phyloP scores from a whole-genome alignment of 805 yeast genomes.

The Priceomyces melissophilus region DNA sequence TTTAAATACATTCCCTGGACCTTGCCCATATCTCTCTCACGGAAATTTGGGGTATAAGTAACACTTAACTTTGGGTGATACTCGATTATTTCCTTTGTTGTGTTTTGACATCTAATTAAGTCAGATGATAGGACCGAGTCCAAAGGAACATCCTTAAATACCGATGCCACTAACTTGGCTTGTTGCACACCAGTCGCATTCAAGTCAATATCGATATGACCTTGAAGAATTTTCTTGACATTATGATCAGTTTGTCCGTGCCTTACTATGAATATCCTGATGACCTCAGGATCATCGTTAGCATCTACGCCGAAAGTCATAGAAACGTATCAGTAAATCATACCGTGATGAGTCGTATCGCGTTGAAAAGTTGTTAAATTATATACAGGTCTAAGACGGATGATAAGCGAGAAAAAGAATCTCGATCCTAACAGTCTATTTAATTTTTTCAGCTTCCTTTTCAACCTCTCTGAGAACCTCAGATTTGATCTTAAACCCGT shows the following conservation, averaged over 20 bases:
- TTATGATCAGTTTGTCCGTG: slow-evolving; percentile 87
- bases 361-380: too few species aligned
- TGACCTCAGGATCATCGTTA: slow-evolving; percentile 32
- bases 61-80: slow-evolving; percentile 15
- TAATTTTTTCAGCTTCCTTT: slow-evolving; percentile 6
- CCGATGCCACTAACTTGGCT: slow-evolving; percentile 51
- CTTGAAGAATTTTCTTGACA: slow-evolving; percentile 66
- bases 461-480: slow-evolving; percentile 44
- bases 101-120: slow-evolving; percentile 57
- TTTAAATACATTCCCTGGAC: slow-evolving; percentile 70
- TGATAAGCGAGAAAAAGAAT: neutral
- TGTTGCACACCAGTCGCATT: slow-evolving; percentile 62
- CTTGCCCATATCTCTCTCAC: slow-evolving; percentile 76
- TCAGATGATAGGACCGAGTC: slow-evolving; percentile 54
- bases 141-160: slow-evolving; percentile 35
- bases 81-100: slow-evolving; percentile 43
- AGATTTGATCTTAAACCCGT: slow-evolving; percentile 67
- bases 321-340: too few species aligned
- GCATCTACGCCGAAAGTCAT: slow-evolving; percentile 9
- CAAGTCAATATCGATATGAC: slow-evolving; percentile 65
- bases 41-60: slow-evolving; percentile 39
- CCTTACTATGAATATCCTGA: slow-evolving; percentile 62
- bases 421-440: neutral
- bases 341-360: too few species aligned
- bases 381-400: neutral